Evolutionary conservation across 495 filamentous ascomycete species (phyloP).

Genomic region (Trichoderma orchidacearum): DNA sequence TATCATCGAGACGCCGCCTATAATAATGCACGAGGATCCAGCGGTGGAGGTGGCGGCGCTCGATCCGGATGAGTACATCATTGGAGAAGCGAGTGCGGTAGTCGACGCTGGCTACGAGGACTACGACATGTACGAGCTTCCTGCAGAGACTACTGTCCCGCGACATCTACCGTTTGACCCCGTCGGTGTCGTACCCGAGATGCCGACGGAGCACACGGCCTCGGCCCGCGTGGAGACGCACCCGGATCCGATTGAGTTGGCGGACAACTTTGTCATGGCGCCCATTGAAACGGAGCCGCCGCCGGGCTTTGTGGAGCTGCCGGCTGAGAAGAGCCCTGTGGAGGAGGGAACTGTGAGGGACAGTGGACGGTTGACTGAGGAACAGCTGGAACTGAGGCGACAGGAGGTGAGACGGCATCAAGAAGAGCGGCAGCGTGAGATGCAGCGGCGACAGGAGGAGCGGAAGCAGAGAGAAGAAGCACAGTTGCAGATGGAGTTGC

Average conservation of each 20-base stretch:
- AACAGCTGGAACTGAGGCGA: background rate
- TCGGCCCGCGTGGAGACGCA: conserved; percentile 21
- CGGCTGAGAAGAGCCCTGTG: conserved; percentile 10
- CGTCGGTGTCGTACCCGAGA: conserved; percentile 29
- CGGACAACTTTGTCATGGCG: conserved; percentile 10
- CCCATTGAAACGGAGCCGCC: conserved; percentile 9
- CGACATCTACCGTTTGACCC: conserved; percentile 10
- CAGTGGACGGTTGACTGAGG: background rate
- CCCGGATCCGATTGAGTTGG: conserved; percentile 28
- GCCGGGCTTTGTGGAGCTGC: conserved; percentile 15
- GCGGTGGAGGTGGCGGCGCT: conserved; percentile 1
- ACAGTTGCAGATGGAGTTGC: background rate
- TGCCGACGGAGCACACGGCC: conserved; percentile 20
- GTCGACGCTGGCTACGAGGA: background rate
- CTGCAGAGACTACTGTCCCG: conserved; percentile 8
- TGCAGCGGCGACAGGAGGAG: conserved; percentile 1
- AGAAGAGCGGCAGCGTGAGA: background rate
- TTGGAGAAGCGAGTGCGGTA: background rate
- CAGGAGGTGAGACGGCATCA: conserved; percentile 3
- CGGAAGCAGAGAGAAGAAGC: conserved; percentile 5
- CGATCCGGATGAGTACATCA: background rate
- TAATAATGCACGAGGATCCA: conserved; percentile 5
- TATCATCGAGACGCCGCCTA: conserved; percentile 10
- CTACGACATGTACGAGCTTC: conserved; percentile 10
- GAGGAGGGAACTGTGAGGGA: background rate